Percentiles rank a stretch among this genome's conserved stretches.
phyloP scores from a whole-genome alignment of 1,284 basidiomycete genomes.

The Kalmanozyma brasiliensis region DNA sequence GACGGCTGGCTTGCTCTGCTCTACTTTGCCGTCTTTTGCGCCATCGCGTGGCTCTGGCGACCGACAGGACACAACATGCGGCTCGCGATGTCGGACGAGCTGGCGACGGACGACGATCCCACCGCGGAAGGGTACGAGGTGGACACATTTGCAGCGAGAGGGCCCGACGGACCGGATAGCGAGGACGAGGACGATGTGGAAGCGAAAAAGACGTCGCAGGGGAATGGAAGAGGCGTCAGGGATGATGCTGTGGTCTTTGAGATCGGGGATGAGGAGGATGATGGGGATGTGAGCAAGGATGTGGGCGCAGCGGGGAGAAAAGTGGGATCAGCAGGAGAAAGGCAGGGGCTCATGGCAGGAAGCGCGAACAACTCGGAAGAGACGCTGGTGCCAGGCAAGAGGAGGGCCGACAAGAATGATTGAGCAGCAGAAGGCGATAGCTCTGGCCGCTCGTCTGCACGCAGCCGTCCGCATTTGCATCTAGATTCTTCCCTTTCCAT shows the following conservation, averaged over 20 bases:
- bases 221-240: not conserved
- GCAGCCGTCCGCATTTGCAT: no score
- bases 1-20: conserved; percentile 90
- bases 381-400: conserved; percentile 48
- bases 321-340: conserved; percentile 15
- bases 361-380: conserved; percentile 41
- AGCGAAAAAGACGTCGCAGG: conserved; percentile 30
- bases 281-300: conserved; percentile 32
- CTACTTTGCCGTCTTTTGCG: conserved; percentile 74
- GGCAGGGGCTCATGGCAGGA: conserved; percentile 40
- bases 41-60: conserved; percentile 91
- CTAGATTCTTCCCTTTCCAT: not conserved
- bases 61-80: conserved; percentile 91
- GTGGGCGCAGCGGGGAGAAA: not conserved
- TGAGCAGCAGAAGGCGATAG: not conserved
- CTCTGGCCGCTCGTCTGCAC: no score
- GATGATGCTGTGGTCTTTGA: conserved; percentile 57
- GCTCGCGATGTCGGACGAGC: conserved; percentile 67
- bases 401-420: conserved; percentile 35
- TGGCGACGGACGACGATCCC: conserved; percentile 83
- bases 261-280: conserved; percentile 57
- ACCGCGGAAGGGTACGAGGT: conserved; percentile 80
- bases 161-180: conserved; percentile 41
- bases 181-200: conserved; percentile 51
- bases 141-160: conserved; percentile 72